Conservation (phyloP, 768 basidiomycete genomes). For the Trichaptum fuscoviolaceum region DNA sequence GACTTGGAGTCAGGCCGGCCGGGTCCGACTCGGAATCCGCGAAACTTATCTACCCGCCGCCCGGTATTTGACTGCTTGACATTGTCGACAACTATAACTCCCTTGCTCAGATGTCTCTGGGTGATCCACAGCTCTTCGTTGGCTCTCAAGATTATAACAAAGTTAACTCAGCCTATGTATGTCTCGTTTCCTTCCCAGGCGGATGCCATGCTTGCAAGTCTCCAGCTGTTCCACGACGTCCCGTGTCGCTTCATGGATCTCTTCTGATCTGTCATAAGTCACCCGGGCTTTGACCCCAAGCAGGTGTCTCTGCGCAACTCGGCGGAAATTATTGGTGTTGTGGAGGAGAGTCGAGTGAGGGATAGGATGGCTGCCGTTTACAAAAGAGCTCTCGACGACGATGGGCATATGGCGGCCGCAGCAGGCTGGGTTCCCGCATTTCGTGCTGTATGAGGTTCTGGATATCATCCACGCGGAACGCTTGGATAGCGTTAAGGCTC, state of each 20-base stretch:
- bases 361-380: neutral
- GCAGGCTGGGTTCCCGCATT: too few species aligned
- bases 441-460: too few species aligned
- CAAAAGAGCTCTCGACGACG: neutral
- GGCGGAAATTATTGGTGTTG: neutral
- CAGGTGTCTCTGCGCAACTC: neutral
- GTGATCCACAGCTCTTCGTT: neutral
- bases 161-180: neutral
- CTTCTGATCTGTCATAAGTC: neutral
- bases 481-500: too few species aligned
- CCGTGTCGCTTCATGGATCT: neutral
- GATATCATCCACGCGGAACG: too few species aligned
- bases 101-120: too few species aligned
- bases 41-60: too few species aligned
- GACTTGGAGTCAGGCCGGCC: too few species aligned
- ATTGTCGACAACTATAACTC: too few species aligned
- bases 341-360: neutral
- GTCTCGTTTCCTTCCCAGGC: neutral
- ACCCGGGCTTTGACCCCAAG: neutral
- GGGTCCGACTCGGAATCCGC: too few species aligned
- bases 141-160: neutral
- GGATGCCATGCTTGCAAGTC: neutral
- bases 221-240: neutral
- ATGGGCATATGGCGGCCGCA: too few species aligned
- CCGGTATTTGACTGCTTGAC: too few species aligned